Base-by-base conservation (phyloP, 768 basidiomycete species). In the Auricularia sp. region DNA sequence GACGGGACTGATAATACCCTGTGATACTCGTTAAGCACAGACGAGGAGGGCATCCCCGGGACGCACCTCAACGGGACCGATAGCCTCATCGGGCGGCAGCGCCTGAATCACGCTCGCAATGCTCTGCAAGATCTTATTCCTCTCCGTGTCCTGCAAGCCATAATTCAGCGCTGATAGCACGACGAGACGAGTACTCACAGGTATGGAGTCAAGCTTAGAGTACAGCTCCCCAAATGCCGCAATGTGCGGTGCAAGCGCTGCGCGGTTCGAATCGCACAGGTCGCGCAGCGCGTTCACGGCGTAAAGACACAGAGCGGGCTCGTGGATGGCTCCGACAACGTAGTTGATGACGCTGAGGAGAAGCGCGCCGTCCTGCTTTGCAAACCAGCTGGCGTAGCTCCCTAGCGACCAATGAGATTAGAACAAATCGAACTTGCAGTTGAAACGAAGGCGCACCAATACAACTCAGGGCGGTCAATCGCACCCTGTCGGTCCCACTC, bases 91-190 rank as follows among this genome's bases (percentile, higher is more conserved):
- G 0, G 91, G 86, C 0, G 91, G 87, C 61, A 98, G 74, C 0
- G 94, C 95, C 70, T 97, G 91, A 36, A 97, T 90, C 3, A 98
- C 92, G 67, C 93, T 96, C 1, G 92, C 86, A 62, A 98, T 95
- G 0, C 90, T 91, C 72, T 97, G 90, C 56, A 97, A 77, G 1
- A 97, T 91, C 74, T 95, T 97, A 68, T 85, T 84, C 75, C 90
- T 90, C 74, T 96, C 93, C 23, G 87, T 84, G 68, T 91, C 90
- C 87, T 90, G 68, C 2, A 14, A 29, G 6, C 43, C 14, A 18
- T 51, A 8, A 12, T 8, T 51, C 47, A 51, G 18, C 47, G 6
- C 6, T 51, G 14, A 6, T 6, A 36, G 4, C 23, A 44, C 43
- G 29, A 51, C 35, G 51, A 63, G 61, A 29, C 51, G 39, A 44